Base-by-base conservation (phyloP, 805 yeast genomes). In the Nadsonia fulvescens region DNA sequence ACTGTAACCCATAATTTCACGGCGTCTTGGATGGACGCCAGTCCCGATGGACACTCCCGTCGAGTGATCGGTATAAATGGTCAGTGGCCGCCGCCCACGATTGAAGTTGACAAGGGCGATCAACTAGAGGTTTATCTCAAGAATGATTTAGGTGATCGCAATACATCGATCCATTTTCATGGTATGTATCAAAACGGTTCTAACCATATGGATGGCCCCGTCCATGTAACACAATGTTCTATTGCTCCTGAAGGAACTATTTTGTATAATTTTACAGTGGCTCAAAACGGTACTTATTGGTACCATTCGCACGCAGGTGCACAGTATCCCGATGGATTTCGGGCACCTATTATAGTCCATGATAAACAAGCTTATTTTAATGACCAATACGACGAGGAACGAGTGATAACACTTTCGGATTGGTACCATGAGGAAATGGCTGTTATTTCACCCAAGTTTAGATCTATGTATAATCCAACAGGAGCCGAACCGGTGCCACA, bases 401-500 rank as follows among this genome's bases (percentile, higher is more conserved):
- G 69, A 12, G 49, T 63, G 9, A 44, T 86, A 33, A 54, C 76
- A 6, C 39, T 89, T 22, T 58, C 75, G 24, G 98, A 89, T 43
- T 83, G 94, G 92, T 89, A 89, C 56, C 93, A 81, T 47, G 61
- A 61, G 23, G 48, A 51, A 26, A 59, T 72, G 16, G 66, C 51
- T 19, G 56, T 75, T 37, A 53, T 59, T 36, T 38, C 47, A 12
- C 54, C 61, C 10, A 32, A 40, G 18, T 83, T 89, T 56, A 46
- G 82, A 58, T 66, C 55, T 37, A 47, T 71, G 35, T 70, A 61
- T 57, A 89, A 89, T 53, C 98, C 98, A 32, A 79, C 94, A 6
- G 98, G 98, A 44, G 94, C 96, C 22, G 98, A 89, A 56, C 98
- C 98, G 27, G 71, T 89, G 39, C 98, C 98, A 6, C 75, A 77